These are phyloP conservation scores for Medicago arabica DNA, from an alignment of 306 rosid genomes.

Conservation along the genomic window DNA sequence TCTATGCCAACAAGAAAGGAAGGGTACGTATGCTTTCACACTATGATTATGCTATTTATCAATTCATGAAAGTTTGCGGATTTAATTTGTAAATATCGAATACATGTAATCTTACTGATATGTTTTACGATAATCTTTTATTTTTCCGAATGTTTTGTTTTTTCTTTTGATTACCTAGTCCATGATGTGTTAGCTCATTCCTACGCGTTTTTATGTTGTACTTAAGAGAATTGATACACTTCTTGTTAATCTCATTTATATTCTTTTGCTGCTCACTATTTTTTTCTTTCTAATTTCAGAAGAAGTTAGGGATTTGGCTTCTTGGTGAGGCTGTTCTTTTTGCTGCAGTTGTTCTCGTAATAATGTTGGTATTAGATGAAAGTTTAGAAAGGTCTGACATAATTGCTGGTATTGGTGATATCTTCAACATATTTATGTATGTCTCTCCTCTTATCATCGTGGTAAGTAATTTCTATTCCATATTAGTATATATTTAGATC, in stretches of 20 bases:
- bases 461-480: conserved; percentile 48
- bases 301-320: conserved; percentile 12
- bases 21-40: conserved; percentile 45
- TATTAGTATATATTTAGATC: not conserved
- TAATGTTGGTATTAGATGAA: conserved; percentile 49
- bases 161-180: too few species aligned
- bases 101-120: too few species aligned
- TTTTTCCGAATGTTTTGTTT: not conserved
- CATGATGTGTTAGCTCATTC: not conserved
- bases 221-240: not conserved
- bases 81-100: too few species aligned
- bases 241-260: not conserved
- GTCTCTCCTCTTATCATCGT: conserved; percentile 67
- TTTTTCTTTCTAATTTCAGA: conserved; percentile 49
- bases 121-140: too few species aligned
- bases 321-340: conserved; percentile 44
- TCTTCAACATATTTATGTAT: conserved; percentile 78
- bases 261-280: not conserved
- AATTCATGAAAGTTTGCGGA: too few species aligned
- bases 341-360: conserved; percentile 42
- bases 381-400: conserved; percentile 47
- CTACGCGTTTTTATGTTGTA: too few species aligned
- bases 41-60: too few species aligned
- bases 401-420: conserved; percentile 65
- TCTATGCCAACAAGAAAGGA: conserved; percentile 52